These are phyloP conservation scores for Rhododendron mucronatum DNA, from an alignment of 148 eudicot species.

Conservation along the genomic window DNA sequence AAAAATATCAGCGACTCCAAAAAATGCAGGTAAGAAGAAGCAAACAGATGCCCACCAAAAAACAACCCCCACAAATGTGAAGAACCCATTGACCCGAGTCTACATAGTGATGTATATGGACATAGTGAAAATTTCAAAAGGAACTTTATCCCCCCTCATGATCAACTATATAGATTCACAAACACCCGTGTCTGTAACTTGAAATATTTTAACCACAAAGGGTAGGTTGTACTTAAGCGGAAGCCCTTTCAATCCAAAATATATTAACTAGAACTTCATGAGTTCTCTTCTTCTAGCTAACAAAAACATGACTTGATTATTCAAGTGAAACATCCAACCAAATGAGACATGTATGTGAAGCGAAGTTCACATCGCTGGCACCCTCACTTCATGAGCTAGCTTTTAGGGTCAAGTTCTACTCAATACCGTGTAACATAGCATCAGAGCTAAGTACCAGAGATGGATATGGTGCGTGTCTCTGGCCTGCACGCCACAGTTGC, in stretches of 20 bases:
- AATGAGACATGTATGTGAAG: neutral
- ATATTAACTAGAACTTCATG: neutral
- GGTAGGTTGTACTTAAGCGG: neutral
- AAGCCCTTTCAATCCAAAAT: neutral
- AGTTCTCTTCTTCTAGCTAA: neutral
- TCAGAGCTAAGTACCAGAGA: too few species aligned
- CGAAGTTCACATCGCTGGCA: too few species aligned
- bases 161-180: neutral
- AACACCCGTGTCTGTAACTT: neutral
- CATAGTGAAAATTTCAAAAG: neutral
- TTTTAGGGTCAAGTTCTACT: too few species aligned
- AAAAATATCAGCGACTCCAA: constrained; percentile 8
- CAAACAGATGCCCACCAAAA: neutral
- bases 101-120: neutral
- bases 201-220: neutral
- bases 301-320: neutral
- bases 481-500: too few species aligned
- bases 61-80: neutral
- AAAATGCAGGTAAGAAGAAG: neutral
- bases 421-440: too few species aligned
- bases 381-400: too few species aligned
- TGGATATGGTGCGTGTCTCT: too few species aligned
- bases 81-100: neutral
- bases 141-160: neutral
- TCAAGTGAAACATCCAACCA: neutral